Percentiles rank a stretch among this genome's conserved stretches.
Evolutionary conservation across 169 alveolate genomes (phyloP).

Genomic region (Miamiensis avidus): DNA sequence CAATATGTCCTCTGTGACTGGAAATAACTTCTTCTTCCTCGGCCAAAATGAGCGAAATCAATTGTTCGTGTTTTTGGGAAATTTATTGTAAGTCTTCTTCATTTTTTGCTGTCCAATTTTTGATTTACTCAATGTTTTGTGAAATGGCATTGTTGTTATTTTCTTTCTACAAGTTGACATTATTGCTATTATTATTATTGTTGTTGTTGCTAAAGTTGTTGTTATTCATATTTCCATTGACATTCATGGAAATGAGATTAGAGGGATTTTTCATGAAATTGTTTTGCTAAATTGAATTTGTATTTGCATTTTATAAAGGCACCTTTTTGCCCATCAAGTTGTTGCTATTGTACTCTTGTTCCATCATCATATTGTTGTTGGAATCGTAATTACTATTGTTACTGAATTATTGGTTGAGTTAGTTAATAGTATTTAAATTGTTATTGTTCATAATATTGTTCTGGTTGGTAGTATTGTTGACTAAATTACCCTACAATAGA

Average conservation of each 20-base stretch:
- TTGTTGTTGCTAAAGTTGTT: neutral
- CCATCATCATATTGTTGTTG: neutral
- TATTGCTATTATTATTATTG: too few species aligned
- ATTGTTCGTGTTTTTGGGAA: conserved; percentile 77
- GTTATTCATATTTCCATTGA: neutral
- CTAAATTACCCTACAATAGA: too few species aligned
- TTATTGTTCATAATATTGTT: too few species aligned
- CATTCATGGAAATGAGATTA: neutral
- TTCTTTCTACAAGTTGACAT: neutral
- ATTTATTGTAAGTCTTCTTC: conserved; percentile 69
- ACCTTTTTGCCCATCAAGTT: too few species aligned
- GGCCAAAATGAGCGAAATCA: conserved; percentile 69
- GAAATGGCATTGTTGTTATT: conserved; percentile 15
- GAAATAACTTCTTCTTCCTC: conserved; percentile 86
- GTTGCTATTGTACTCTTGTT: too few species aligned
- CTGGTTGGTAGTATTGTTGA: too few species aligned
- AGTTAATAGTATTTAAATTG: too few species aligned
- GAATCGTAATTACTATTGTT: too few species aligned
- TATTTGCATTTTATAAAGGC: too few species aligned
- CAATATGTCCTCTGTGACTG: conserved; percentile 76
- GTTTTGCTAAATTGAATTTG: too few species aligned
- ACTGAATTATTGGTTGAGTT: too few species aligned
- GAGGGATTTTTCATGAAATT: too few species aligned
- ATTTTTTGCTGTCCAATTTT: conserved; percentile 45
- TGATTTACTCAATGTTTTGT: conserved; percentile 43